Evolutionary conservation across 2,329 filamentous ascomycete genomes (phyloP), one percentile per base, ranked within the genome.

Genomic region (Elsinoe fawcettii): DNA sequence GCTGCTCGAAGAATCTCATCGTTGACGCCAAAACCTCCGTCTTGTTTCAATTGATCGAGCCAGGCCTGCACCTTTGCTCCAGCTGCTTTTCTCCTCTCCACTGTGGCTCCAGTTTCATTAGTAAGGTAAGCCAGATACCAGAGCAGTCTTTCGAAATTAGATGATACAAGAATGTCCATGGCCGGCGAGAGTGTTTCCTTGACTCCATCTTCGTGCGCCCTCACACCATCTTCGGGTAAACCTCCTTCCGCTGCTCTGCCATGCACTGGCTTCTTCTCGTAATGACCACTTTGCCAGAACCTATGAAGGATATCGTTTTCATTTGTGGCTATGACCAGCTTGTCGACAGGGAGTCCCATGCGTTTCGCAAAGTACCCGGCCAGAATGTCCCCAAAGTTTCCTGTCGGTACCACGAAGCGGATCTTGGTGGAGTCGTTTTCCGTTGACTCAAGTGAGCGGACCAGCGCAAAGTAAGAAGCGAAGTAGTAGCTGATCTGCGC

Each of bases 401-500:
- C 93, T 0, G 91, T 95, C 1, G 93, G 93, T 0, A 95, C 90
- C 7, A 95, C 88, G 66, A 91, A 95, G 60, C 91, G 85, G 37
- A 93, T 80, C 34, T 14, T 37, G 9, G 34, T 37, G 67, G 82
- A 83, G 64, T 88, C 82, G 5, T 51, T 20, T 5, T 20, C 9
- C 23, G 66, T 67, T 71, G 87, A 86, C 14, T 75, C 72, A 0
- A 80, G 67, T 3, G 82, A 81, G 53, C 79, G 76, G 60, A 78
- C 79, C 32, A 99, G 83, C 12, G 85, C 77, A 74, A 96, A 96
- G 79, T 97, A 97, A 11, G 93, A 85, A 73, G 93, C 80, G 77
- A 96, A 95, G 79, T 96, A 99, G 80, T 96, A 97, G 60, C 89
- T 90, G 62, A 95, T 96, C 75, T 99, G 93, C 11, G 93, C 92